Evolutionary conservation across 2,329 filamentous ascomycete species (phyloP), one percentile per base, ranked within the genome.

Genomic region (Pleochaeta shiraiana): DNA sequence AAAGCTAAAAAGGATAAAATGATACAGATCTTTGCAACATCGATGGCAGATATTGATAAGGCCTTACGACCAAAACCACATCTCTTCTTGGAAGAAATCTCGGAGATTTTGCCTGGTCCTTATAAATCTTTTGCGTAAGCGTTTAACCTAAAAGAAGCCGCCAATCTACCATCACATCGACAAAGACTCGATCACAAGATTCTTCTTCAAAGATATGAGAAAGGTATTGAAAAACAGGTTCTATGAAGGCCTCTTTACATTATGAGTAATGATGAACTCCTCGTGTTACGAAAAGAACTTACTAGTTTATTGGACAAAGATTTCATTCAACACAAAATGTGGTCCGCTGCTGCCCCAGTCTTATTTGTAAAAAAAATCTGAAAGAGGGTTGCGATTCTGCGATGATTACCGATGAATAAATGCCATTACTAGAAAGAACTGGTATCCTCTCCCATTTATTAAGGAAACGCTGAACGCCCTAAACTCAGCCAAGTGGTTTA

Each of bases 141-240:
- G n/a, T 61, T 61, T 14, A 61, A 61, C 26, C 28, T n/a, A 26
- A 62, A 62, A 62, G 33, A 62, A 45, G 33, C 59, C 21, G 34
- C 12, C 4, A 45, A 12, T 34, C 34, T 62, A 34, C 34, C 33
- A 19, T 5, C 21, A 43, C 34, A 62, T n/a, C 30, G 59, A 28
- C 59, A 33, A 26, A 34, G 33, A 16, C 9, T 62, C 6, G 59
- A 62, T 28, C 59, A 62, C 28, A 21, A 62, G 19, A 62, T 62
- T 34, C 28, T 26, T 19, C 24, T 60, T 5, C n/a, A 55, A 59
- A 59, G 31, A 33, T 24, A 33, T 14, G 26, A 31, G 19, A 33
- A 59, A 37, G n/a, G n/a, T n/a, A n/a, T n/a, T 30, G 53, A 57
- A 30, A 30, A 12, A 57, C 24, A 11, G 26, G 26, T 31, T 16